These are phyloP conservation scores for Isabelozyma rhagii DNA, from an alignment of 805 yeast species.

Conservation along the genomic window DNA sequence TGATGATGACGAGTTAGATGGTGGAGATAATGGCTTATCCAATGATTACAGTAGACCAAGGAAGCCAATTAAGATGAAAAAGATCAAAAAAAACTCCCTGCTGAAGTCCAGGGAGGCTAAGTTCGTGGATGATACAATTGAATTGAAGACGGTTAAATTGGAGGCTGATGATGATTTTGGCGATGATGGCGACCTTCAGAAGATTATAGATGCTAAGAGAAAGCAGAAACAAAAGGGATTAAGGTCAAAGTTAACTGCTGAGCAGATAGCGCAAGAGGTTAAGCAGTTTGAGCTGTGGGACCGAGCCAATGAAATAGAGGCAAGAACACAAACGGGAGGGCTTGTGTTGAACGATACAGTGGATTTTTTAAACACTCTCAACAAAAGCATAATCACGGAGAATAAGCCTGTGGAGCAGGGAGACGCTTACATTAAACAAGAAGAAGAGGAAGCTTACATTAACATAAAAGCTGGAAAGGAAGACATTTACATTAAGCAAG, in stretches of 20 bases:
- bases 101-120: slow-evolving; percentile 26
- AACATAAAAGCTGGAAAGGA: neutral
- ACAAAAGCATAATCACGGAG: neutral
- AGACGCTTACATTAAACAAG: neutral
- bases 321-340: slow-evolving; percentile 3
- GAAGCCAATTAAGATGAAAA: slow-evolving; percentile 32
- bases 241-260: slow-evolving; percentile 20
- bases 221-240: slow-evolving; percentile 20
- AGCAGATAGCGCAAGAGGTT: slow-evolving; percentile 35
- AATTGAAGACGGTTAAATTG: slow-evolving; percentile 27
- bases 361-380: slow-evolving; percentile 32
- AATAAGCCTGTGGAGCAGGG: neutral
- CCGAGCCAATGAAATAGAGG: slow-evolving; percentile 8
- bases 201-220: slow-evolving; percentile 22
- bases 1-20: neutral
- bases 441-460: neutral
- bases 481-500: neutral
- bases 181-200: slow-evolving; percentile 26
- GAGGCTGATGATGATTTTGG: slow-evolving; percentile 17
- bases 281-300: slow-evolving; percentile 15
- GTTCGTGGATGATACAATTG: slow-evolving; percentile 13
- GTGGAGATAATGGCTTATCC: neutral
- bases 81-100: slow-evolving; percentile 38
- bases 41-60: slow-evolving; percentile 10
- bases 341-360: slow-evolving; percentile 40